phyloP scores from a whole-genome alignment of 2,329 filamentous ascomycete species.

The Alternaria rosae region DNA sequence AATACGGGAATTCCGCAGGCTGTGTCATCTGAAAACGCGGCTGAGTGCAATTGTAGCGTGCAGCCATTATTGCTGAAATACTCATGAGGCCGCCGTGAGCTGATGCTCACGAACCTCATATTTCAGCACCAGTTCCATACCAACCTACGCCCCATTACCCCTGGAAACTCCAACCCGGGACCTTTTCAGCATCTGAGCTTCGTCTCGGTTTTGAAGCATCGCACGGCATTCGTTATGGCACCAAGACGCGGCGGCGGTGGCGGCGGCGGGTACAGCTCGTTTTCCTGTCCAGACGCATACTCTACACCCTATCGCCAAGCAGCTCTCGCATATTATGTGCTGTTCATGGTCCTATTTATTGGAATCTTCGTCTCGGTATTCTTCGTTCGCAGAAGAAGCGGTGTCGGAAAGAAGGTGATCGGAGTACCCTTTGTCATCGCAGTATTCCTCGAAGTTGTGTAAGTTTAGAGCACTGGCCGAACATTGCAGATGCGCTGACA shows the following conservation, averaged over 20 bases:
- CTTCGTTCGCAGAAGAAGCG: constrained; percentile 26
- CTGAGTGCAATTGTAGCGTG: background rate
- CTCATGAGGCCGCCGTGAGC: background rate
- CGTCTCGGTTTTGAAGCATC: background rate
- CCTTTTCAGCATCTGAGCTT: background rate
- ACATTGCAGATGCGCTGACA: background rate
- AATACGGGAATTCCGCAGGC: background rate
- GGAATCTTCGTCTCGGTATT: constrained; percentile 23
- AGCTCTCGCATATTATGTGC: constrained; percentile 26
- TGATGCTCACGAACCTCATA: background rate
- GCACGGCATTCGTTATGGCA: constrained; percentile 26
- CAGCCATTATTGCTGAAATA: background rate
- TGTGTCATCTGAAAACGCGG: background rate
- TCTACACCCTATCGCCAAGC: constrained; percentile 1
- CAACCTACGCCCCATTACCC: too few relatives aligned
- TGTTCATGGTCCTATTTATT: constrained; percentile 28
- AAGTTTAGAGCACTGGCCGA: constrained; percentile 7
- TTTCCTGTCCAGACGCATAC: constrained; percentile 28
- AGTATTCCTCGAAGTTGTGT: constrained; percentile 26
- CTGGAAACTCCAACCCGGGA: background rate
- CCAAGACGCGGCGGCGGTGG: constrained; percentile 26
- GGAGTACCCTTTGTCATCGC: constrained; percentile 26
- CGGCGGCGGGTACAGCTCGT: background rate
- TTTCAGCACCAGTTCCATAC: background rate
- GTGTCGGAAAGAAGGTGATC: constrained; percentile 29